Percentiles rank a stretch among this genome's conserved stretches.
Evolutionary conservation across 495 filamentous ascomycete genomes (phyloP).

Genomic region (Lepidopterella palustris): DNA sequence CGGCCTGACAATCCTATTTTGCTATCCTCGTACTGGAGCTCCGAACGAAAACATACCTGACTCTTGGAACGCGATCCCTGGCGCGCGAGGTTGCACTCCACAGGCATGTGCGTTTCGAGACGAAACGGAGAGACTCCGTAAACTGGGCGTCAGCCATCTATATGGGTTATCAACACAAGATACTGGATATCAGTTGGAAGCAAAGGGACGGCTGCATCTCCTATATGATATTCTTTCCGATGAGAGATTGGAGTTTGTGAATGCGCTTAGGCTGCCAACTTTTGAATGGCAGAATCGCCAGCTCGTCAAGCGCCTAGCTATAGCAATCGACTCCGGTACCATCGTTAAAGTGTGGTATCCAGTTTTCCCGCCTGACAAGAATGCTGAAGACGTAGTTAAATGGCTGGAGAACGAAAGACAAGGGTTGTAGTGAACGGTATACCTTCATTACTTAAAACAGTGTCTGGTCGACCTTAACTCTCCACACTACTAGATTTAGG

Average conservation of each 20-base stretch:
- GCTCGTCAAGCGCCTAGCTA: constrained; percentile 27
- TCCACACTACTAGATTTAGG: no score
- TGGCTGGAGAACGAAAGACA: constrained; percentile 17
- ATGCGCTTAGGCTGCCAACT: constrained; percentile 22
- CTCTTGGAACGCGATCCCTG: constrained; percentile 27
- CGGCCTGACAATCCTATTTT: constrained; percentile 30
- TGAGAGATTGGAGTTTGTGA: constrained; percentile 25
- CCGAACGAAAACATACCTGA: constrained; percentile 21
- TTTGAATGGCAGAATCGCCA: constrained; percentile 27
- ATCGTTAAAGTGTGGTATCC: constrained; percentile 32
- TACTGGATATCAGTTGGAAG: constrained; percentile 28
- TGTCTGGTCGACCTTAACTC: no score
- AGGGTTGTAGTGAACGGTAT: background rate
- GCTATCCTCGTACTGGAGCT: constrained; percentile 14
- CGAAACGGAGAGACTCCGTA: constrained; percentile 6
- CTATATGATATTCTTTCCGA: constrained; percentile 32
- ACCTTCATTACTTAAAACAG: no score
- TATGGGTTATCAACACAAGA: constrained; percentile 28
- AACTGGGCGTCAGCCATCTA: constrained; percentile 20
- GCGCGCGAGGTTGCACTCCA: constrained; percentile 33
- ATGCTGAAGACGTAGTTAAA: constrained; percentile 22
- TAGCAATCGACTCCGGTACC: constrained; percentile 28
- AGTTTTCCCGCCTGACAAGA: constrained; percentile 32
- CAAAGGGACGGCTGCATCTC: constrained; percentile 25
- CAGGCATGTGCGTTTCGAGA: constrained; percentile 35